Base-by-base conservation (phyloP, 768 basidiomycete species). In the Boletellus ananiceps region DNA sequence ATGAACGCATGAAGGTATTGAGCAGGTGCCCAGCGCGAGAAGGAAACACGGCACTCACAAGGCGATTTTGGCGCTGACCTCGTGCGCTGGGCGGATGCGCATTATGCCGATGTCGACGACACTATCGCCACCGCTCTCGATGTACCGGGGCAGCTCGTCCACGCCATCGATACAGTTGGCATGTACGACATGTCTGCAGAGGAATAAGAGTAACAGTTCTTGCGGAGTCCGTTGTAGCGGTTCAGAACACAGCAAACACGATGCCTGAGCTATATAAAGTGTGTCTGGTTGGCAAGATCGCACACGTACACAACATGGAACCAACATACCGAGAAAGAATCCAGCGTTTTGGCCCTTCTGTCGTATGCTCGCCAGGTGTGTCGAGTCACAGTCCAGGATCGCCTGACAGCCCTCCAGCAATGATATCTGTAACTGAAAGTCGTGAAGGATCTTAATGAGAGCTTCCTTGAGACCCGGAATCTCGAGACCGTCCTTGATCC, bases 401-500 rank as follows among this genome's bases (percentile, higher is more conserved):
- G 80, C 80, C 68, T 90, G 86, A 61, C 93, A 96, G 2, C 95
- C 95, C 56, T 96, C 93, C 43, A 98, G 72, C 9, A 99, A 69
- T 8, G 92, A 94, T 21, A 92, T 88, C 67, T 95, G 95, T 7
- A 98, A 72, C 61, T 97, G 92, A 63, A 94, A 96, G 61, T 96
- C 94, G 55, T 95, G 93, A 43, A 99, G 70, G 46, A 99, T 97
- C 78, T 96, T 98, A 72, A 98, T 90, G 31, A 98, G 70, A 4
- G 95, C 93, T 43, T 86, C 84, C 64, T 96, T 94, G 50, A 99
- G 75, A 1, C 95, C 95, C 0, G 93, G 93, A 40, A 99, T 97
- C 68, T 98, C 93, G 3, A 98, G 75, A 2, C 96, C 94, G 57
- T 98, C 93, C 71, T 88, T 87, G 69, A 99, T 97, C 9, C 95